These are phyloP conservation scores for Cordyceps cicadae DNA, from an alignment of 2,329 filamentous ascomycete species.

Conservation along the genomic window DNA sequence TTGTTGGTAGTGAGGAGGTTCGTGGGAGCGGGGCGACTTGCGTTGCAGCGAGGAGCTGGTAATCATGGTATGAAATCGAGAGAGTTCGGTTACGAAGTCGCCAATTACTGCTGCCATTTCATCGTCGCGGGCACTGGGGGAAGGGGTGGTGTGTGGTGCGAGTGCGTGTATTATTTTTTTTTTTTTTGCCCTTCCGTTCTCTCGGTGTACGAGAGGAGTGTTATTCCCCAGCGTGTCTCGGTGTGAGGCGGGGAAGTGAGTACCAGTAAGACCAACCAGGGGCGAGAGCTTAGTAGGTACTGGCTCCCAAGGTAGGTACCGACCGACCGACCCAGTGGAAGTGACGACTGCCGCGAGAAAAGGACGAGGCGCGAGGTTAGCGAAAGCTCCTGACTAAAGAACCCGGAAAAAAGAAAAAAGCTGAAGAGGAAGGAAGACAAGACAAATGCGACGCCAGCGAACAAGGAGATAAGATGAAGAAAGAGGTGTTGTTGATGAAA, in stretches of 20 bases:
- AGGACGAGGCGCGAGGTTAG: neutral
- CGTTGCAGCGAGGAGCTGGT: conserved; percentile 32
- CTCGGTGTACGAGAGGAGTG: conserved; percentile 1
- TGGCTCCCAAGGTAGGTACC: too few relatives aligned
- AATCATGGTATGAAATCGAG: conserved; percentile 65
- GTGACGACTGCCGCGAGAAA: neutral
- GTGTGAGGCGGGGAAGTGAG: neutral
- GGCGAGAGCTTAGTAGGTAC: too few relatives aligned
- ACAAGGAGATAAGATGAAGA: neutral
- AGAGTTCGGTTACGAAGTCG: conserved; percentile 66
- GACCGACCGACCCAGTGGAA: neutral
- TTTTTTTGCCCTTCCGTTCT: neutral
- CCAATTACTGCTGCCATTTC: conserved; percentile 58
- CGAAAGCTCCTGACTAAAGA: neutral
- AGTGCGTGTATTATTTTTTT: conserved; percentile 1
- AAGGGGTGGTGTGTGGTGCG: neutral
- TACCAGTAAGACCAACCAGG: neutral
- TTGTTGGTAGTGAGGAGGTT: conserved; percentile 20
- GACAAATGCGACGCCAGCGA: conserved; percentile 2
- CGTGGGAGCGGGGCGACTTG: conserved; percentile 38
- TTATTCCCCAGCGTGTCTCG: conserved; percentile 11
- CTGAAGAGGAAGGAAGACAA: neutral
- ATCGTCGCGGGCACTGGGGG: conserved; percentile 21
- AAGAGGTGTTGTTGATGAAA: conserved; percentile 11
- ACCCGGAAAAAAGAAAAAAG: neutral